phyloP scores from a whole-genome alignment of 495 filamentous ascomycete genomes.

The Penicillium canescens region DNA sequence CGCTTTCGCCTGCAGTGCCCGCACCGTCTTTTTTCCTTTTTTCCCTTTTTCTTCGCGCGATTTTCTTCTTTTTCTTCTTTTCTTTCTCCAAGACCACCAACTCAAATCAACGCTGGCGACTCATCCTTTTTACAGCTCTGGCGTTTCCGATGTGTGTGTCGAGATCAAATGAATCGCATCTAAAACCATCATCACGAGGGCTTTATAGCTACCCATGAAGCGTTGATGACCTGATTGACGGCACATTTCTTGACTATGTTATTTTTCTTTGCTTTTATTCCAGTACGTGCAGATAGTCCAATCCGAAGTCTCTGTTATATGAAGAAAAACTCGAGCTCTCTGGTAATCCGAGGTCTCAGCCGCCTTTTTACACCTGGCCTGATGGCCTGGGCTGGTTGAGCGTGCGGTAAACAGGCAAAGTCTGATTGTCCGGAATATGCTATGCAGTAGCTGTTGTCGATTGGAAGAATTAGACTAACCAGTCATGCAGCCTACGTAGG shows the following conservation, averaged over 20 bases:
- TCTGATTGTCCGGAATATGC: constrained; percentile 51
- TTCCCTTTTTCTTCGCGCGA: constrained; percentile 16
- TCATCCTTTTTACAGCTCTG: constrained; percentile 64
- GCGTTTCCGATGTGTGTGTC: constrained; percentile 88
- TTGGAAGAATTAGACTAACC: too few species aligned
- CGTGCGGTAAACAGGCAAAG: constrained; percentile 71
- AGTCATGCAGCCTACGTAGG: too few species aligned
- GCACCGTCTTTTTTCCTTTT: constrained; percentile 38
- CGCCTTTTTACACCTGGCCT: constrained; percentile 49
- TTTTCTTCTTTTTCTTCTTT: constrained; percentile 38
- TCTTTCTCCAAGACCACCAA: constrained; percentile 75
- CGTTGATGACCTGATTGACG: constrained; percentile 96
- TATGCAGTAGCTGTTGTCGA: background rate
- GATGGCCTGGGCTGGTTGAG: constrained; percentile 57
- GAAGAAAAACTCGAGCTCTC: constrained; percentile 66
- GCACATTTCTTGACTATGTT: constrained; percentile 53
- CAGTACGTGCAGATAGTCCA: constrained; percentile 22
- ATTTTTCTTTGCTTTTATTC: constrained; percentile 9
- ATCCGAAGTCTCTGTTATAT: constrained; percentile 20
- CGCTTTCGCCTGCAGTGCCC: constrained; percentile 22
- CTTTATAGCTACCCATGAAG: constrained; percentile 87
- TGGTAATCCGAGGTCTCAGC: constrained; percentile 80
- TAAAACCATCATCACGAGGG: constrained; percentile 99
- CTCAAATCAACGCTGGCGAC: constrained; percentile 87
- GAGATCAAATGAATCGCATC: constrained; percentile 73